Conservation (phyloP, 73 alveolate species). For the Paramecium sonneborni region DNA sequence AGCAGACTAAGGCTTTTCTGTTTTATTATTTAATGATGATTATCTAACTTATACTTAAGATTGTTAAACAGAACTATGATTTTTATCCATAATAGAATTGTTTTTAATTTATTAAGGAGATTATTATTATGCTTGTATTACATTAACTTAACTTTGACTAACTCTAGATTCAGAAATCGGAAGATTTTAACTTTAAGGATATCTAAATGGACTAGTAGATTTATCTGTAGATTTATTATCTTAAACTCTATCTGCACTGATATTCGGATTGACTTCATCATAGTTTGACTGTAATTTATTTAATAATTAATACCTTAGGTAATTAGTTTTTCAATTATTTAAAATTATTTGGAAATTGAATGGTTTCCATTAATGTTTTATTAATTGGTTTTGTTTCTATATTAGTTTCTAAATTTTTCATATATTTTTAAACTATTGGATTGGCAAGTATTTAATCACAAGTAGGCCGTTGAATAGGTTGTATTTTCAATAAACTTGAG, state of each 20-base stretch:
- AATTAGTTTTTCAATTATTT: constrained; percentile 7
- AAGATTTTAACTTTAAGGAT: background rate
- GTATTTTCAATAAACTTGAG: constrained; percentile 3
- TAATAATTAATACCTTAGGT: background rate
- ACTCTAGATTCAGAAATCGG: background rate
- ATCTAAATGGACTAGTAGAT: constrained; percentile 34
- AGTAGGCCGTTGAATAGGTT: constrained; percentile 52
- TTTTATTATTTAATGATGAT: background rate
- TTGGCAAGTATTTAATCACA: constrained; percentile 2
- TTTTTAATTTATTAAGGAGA: background rate
- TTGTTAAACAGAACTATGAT: background rate
- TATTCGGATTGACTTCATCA: background rate
- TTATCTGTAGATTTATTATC: constrained; percentile 32
- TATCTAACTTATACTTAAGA: background rate
- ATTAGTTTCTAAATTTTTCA: background rate
- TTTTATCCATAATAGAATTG: background rate
- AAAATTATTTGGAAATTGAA: constrained; percentile 18
- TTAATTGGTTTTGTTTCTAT: background rate
- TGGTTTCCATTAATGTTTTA: constrained; percentile 5
- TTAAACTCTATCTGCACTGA: background rate
- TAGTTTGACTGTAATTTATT: background rate
- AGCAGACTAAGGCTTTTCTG: background rate
- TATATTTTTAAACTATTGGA: constrained; percentile 25
- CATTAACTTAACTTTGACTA: constrained; percentile 24
- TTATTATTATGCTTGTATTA: background rate